A percentile compares a stretch with the other conserved stretches of the same genome.
These are phyloP conservation scores for Alternaria novae-zelandiae DNA, from an alignment of 2,329 filamentous ascomycete species.

Conservation along the genomic window DNA sequence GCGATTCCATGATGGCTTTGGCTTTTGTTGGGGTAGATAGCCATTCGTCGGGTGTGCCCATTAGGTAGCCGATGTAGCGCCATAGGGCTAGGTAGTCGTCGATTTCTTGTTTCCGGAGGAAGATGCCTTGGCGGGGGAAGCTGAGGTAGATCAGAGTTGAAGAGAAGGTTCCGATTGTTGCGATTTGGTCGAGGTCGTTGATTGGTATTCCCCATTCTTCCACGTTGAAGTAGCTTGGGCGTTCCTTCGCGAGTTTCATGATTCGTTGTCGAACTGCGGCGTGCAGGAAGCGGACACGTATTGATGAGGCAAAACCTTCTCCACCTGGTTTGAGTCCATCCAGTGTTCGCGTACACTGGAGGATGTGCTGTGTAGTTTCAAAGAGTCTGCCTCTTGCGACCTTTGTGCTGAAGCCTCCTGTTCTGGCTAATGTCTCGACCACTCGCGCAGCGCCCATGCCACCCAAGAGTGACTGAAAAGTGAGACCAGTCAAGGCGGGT, in stretches of 20 bases:
- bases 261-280: slow-evolving; percentile 71
- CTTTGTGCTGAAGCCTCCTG: slow-evolving; percentile 74
- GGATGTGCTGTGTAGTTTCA: slow-evolving; percentile 77
- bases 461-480: slow-evolving; percentile 70
- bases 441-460: slow-evolving; percentile 76
- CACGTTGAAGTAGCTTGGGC: slow-evolving; percentile 68
- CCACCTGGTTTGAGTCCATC: slow-evolving; percentile 72
- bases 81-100: slow-evolving; percentile 76
- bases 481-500: slow-evolving; percentile 67
- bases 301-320: slow-evolving; percentile 67
- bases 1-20: slow-evolving; percentile 69
- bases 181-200: slow-evolving; percentile 77
- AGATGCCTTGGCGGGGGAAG: slow-evolving; percentile 76
- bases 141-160: slow-evolving; percentile 70
- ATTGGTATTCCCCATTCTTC: slow-evolving; percentile 69
- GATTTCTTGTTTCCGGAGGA: slow-evolving; percentile 66
- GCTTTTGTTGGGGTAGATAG: slow-evolving; percentile 64
- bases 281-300: slow-evolving; percentile 73
- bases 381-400: slow-evolving; percentile 70
- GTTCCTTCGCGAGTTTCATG: slow-evolving; percentile 61
- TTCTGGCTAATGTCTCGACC: slow-evolving; percentile 75
- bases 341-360: slow-evolving; percentile 71
- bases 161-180: slow-evolving; percentile 74
- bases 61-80: slow-evolving; percentile 74
- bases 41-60: slow-evolving; percentile 69